phyloP scores from a whole-genome alignment of 2,329 filamentous ascomycete species.

The Pestalotiopsis fici region DNA sequence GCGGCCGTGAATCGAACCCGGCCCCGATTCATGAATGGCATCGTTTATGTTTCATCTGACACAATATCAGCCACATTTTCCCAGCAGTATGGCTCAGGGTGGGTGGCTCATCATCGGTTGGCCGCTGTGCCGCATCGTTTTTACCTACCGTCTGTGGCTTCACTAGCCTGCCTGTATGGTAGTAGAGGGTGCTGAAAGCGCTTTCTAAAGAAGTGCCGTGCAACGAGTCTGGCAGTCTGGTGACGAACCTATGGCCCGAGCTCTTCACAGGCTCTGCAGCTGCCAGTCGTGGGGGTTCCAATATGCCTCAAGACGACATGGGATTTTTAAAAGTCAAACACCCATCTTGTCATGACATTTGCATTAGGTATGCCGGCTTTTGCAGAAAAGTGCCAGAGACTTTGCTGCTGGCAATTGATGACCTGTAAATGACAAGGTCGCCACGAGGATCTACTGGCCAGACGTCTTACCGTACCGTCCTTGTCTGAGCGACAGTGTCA shows the following conservation, averaged over 20 bases:
- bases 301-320: neutral
- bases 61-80: conserved; percentile 1
- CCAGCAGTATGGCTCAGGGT: neutral
- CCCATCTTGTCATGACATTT: neutral
- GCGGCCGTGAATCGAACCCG: neutral
- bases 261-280: neutral
- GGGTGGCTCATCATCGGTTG: neutral
- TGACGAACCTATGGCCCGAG: neutral
- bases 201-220: neutral
- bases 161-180: neutral
- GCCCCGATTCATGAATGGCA: neutral
- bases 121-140: neutral
- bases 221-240: neutral
- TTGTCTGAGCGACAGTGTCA: neutral
- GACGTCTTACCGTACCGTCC: neutral
- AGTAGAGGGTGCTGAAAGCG: neutral
- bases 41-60: neutral
- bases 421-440: neutral
- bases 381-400: neutral
- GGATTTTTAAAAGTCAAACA: neutral
- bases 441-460: neutral
- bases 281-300: neutral
- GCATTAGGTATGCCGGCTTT: neutral
- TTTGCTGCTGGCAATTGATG: neutral
- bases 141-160: neutral